A percentile compares a stretch with the other conserved stretches of the same genome.
Evolutionary conservation across 2,329 filamentous ascomycete genomes (phyloP).

Genomic region (Ceratocystis colombiana): DNA sequence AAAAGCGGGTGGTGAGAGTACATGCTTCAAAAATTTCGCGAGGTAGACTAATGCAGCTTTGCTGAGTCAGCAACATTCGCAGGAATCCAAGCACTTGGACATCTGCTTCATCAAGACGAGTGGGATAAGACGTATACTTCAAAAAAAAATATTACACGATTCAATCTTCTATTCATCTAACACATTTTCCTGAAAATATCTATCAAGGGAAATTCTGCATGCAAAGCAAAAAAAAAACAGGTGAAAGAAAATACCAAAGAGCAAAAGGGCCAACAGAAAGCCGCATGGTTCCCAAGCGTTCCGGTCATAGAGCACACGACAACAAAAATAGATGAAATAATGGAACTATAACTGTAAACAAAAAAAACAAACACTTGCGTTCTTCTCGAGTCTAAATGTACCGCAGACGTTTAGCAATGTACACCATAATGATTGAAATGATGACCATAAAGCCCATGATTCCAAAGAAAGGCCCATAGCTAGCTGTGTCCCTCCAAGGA

Average conservation of each 20-base stretch:
- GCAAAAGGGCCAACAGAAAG: neutral
- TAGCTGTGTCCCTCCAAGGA: slow-evolving; percentile 47
- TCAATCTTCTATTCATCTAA: neutral
- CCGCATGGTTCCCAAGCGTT: neutral
- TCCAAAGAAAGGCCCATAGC: slow-evolving; percentile 46
- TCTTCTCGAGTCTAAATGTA: slow-evolving; percentile 36
- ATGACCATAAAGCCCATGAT: slow-evolving; percentile 44
- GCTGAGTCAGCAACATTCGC: slow-evolving; percentile 11
- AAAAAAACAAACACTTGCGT: neutral
- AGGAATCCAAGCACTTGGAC: neutral
- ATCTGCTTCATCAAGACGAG: neutral
- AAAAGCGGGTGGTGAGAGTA: slow-evolving; percentile 7
- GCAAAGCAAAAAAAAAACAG: slow-evolving; percentile 7
- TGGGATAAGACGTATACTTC: neutral
- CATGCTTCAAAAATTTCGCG: slow-evolving; percentile 13
- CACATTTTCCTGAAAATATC: neutral
- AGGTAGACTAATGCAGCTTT: neutral
- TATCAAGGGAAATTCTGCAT: neutral
- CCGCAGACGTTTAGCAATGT: slow-evolving; percentile 38
- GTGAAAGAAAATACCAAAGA: slow-evolving; percentile 13
- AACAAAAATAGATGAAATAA: neutral
- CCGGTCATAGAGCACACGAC: neutral
- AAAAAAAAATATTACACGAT: neutral
- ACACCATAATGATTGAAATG: slow-evolving; percentile 41
- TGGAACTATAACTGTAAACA: neutral